Base-by-base conservation (phyloP, 345 rosid species). In the Psidium friedrichsthalianum region DNA sequence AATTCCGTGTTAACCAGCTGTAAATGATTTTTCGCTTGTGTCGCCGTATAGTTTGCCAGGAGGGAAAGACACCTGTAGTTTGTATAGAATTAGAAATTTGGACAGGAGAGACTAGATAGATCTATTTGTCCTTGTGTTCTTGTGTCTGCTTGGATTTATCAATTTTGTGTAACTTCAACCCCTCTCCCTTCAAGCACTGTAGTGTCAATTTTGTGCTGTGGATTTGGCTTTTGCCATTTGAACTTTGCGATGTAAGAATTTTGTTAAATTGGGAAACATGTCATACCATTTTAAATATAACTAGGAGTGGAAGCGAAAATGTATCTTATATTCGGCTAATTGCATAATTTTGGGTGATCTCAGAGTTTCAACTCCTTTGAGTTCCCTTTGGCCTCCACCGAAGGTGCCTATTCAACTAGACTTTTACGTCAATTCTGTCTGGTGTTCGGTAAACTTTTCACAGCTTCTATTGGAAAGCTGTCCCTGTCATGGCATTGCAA, bases 1-100 rank as follows among this genome's bases (percentile, higher is more conserved):
- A 89, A 92, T 88, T 92, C 92, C 0, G 88, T 92, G 87, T 86
- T 93, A 83, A 83, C 82, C 88, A 86, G 89, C 86, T 84, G 91
- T 88, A 93, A 93, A 90, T 93, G 94, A 93, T 90, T 83, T 21
- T 85, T 83, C 81, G 82, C 78, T 51, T n/a, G 32, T 80, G 16
- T 32, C n/a, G 8, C 25, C 22, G 20, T 56, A 52, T 56, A 87
- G 82, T 90, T 89, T 90, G 88, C 89, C 80, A 69, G 78, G 80
- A 88, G 27, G 32, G 29, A 51, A 44, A 11, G n/a, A 83, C 24
- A 56, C 32, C 24, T 32, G 56, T 55, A 83, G 64, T 57, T 83
- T 56, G 64, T 83, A 57, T 57, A 83, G 80, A 69, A 69, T 36
- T 69, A 69, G 80, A 69, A 69, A 69, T 69, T 69, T 69, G 80